Evolutionary conservation across 108 stramenopile genomes (phyloP), one percentile per base, ranked within the genome.

Genomic region (Cyclotella kingstonii): DNA sequence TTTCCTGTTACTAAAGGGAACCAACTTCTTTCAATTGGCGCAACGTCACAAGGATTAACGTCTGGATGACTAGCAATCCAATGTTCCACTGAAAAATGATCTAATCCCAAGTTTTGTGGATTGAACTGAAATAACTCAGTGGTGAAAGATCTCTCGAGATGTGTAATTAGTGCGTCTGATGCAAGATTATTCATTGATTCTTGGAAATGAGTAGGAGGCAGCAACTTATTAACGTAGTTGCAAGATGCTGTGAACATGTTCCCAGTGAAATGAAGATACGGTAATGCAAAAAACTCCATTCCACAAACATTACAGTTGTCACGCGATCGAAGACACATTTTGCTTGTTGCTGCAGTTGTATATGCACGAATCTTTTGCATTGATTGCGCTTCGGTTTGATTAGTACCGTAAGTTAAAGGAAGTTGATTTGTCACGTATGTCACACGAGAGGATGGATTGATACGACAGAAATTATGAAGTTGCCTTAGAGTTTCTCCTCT

Each of bases 291-390:
- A 57, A 73, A 73, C 36, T 73, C 71, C 52, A 52, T 58, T 28
- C 71, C 71, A 33, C 71, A 73, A 36, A 73, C 71, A 51, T 73
- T 73, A 42, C 71, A 73, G 2, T 44, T 73, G 33, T 73, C 63
- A 0, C 73, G 57, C 34, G 64, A 66, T 60, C 64, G 64, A 10
- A 74, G 52, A 21, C 73, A 74, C 73, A 74, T 74, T 48, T 74
- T 66, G 52, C 73, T 74, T 25, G 73, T 74, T 4, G 46, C 58
- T n/a, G 73, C 73, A 45, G 73, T 66, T 4, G 73, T 60, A 28
- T 55, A 74, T 46, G 73, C 59, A 28, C 73, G 57, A 11, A 66
- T 58, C 55, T 74, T 74, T 66, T 74, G 73, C 43, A 62, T 44
- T 28, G 58, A 26, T 44, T 54, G 28, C 25, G 45, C 30, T 49